Conservation (phyloP, 805 yeast species). For the Pichia gijzeniarum region DNA sequence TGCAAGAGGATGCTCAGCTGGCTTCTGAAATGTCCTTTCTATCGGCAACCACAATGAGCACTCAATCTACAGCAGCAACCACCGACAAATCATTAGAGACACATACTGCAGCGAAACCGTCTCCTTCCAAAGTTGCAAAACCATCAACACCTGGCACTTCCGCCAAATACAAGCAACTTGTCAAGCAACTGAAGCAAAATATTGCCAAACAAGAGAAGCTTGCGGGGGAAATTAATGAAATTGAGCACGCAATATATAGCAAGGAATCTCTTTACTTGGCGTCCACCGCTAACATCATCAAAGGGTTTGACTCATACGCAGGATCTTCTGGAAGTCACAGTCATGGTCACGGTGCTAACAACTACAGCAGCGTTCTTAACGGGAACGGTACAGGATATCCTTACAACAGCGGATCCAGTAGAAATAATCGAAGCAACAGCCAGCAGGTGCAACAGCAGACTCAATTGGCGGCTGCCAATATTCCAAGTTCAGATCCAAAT, state of each 20-base stretch:
- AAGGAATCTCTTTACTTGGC: conserved; percentile 71
- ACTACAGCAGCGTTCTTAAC: conserved; percentile 2
- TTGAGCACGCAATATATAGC: conserved; percentile 76
- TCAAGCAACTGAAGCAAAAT: conserved; percentile 58
- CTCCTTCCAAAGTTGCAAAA: conserved; percentile 1
- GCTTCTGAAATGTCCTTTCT: too few species aligned
- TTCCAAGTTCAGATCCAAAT: neutral
- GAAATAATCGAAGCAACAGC: too few species aligned
- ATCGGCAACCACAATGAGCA: too few species aligned
- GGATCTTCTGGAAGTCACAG: neutral
- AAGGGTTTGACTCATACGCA: conserved; percentile 61
- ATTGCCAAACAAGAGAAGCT: conserved; percentile 54
- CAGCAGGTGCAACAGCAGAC: neutral
- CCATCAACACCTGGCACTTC: neutral
- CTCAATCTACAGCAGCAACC: too few species aligned
- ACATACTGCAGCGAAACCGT: neutral
- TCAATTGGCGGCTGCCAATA: conserved; percentile 1
- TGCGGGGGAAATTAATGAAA: conserved; percentile 52
- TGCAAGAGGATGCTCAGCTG: too few species aligned
- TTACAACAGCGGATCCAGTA: too few species aligned
- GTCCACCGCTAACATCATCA: conserved; percentile 72
- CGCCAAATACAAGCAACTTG: conserved; percentile 56
- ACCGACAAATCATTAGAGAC: too few species aligned
- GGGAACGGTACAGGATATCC: neutral
- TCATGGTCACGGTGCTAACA: neutral